Evolutionary conservation across 768 basidiomycete genomes (phyloP), one percentile per base, ranked within the genome.

Genomic region (Phylloporus arenicola): DNA sequence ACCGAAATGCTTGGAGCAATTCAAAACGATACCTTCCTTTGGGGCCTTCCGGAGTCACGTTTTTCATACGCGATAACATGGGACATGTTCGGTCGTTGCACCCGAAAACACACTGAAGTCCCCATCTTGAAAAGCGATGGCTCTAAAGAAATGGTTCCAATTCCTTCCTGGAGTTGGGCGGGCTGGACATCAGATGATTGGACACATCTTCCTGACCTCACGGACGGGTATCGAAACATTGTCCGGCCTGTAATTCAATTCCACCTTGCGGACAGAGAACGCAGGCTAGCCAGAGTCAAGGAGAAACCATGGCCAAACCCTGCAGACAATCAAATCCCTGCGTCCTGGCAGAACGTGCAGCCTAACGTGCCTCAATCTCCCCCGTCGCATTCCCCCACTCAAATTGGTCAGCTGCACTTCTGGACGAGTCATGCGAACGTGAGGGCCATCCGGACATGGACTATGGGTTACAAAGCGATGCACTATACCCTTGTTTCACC

Each of bases 101-200:
- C 33, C 14, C 48, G 49, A n/a, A 59, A 57, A 17, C 0, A 34
- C 4, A 25, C 45, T 8, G 5, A 33, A 2, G 40, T 52, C 12
- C 46, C 57, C n/a, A 10, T 52, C 4, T 45, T 58, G 13, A 11
- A 43, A 10, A 25, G 3, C 14, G 16, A 58, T 2, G 57, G 56
- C 11, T 34, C 47, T 2, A 41, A 40, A 33, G 9, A 49, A 19
- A 45, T 41, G 41, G 24, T 53, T 1, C 37, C 48, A 1, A 33
- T 59, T 3, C 58, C 58, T 30, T 60, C 58, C 7, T 59, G 58
- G 58, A 59, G 58, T 24, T 59, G 58, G 57, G 51, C 42, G 0
- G 51, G 46, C 7, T 53, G 52, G 47, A 40, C 38, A 25, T 47
- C 14, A n/a, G 3, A 34, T 9, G 10, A 16, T 7, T 34, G 34